These are phyloP conservation scores for Ophiostoma fasciatum DNA, from an alignment of 2,329 filamentous ascomycete species.

Conservation along the genomic window DNA sequence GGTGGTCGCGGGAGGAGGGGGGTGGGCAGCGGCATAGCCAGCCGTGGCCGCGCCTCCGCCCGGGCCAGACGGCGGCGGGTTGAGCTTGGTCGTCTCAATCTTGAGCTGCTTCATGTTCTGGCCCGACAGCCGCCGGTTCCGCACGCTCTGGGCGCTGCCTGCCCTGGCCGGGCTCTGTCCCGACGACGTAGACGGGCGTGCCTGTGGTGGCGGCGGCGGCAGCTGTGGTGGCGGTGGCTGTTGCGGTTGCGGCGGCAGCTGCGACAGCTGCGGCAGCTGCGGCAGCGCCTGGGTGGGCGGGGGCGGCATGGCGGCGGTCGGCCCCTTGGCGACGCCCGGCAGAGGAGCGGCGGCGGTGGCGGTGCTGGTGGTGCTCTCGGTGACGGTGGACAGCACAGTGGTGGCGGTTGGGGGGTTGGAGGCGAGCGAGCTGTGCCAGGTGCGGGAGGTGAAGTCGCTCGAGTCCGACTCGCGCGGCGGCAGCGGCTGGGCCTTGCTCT, in stretches of 20 bases:
- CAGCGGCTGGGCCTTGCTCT: constrained; percentile 35
- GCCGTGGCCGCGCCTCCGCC: not conserved
- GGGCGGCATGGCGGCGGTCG: constrained; percentile 23
- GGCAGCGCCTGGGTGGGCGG: constrained; percentile 34
- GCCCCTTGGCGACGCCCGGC: constrained; percentile 16
- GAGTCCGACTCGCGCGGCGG: constrained; percentile 69
- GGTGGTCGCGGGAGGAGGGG: too few relatives aligned
- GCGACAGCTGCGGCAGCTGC: constrained; percentile 23
- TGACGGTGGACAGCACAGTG: constrained; percentile 56
- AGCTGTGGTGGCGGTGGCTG: constrained; percentile 31
- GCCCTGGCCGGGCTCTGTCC: constrained; percentile 11
- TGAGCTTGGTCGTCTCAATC: constrained; percentile 56
- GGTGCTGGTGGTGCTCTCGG: constrained; percentile 32
- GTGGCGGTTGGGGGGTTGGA: constrained; percentile 53
- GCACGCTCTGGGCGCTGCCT: constrained; percentile 35
- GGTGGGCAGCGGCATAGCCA: not conserved
- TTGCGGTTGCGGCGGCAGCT: constrained; percentile 29
- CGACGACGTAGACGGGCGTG: constrained; percentile 19
- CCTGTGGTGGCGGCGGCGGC: constrained; percentile 24
- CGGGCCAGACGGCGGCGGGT: constrained; percentile 12
- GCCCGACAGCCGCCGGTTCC: constrained; percentile 65
- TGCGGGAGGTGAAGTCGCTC: constrained; percentile 60
- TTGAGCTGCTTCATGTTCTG: constrained; percentile 71
- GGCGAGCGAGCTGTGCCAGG: constrained; percentile 66
- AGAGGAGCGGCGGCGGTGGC: constrained; percentile 4